Conservation (phyloP, 2,329 filamentous ascomycete genomes). For the Lasiodiplodia sp. region DNA sequence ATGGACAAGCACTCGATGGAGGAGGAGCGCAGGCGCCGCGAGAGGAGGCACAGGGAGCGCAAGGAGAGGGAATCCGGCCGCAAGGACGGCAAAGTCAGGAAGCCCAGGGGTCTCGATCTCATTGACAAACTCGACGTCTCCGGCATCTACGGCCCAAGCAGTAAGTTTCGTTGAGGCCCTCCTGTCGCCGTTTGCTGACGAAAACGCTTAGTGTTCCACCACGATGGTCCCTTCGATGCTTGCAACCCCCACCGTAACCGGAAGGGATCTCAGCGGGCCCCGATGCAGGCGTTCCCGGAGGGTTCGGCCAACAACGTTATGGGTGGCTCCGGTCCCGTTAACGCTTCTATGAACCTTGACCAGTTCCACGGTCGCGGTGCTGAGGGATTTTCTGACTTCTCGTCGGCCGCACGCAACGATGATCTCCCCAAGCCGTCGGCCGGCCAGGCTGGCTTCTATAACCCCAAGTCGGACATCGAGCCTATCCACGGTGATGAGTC, state of each 20-base stretch:
- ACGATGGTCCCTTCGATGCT: slow-evolving; percentile 96
- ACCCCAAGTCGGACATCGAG: slow-evolving; percentile 59
- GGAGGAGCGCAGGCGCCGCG: slow-evolving; percentile 62
- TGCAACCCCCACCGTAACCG: slow-evolving; percentile 94
- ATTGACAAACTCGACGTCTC: slow-evolving; percentile 98
- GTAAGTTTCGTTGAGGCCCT: slow-evolving; percentile 61
- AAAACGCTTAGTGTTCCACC: slow-evolving; percentile 80
- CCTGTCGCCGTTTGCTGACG: slow-evolving; percentile 28
- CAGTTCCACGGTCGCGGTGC: slow-evolving; percentile 84
- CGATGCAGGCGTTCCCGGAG: slow-evolving; percentile 95
- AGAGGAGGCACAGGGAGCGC: slow-evolving; percentile 52
- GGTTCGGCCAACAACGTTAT: slow-evolving; percentile 92
- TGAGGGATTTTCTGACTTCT: slow-evolving; percentile 88
- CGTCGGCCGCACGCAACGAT: slow-evolving; percentile 41
- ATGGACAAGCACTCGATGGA: slow-evolving; percentile 67
- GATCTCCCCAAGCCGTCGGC: slow-evolving; percentile 35
- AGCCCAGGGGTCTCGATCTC: slow-evolving; percentile 72
- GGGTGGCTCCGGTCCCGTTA: slow-evolving; percentile 85
- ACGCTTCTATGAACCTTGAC: slow-evolving; percentile 81
- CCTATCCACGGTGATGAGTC: slow-evolving; percentile 85
- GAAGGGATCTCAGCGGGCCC: slow-evolving; percentile 80
- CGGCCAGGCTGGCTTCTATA: slow-evolving; percentile 49
- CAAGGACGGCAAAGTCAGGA: slow-evolving; percentile 52
- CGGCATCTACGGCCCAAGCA: slow-evolving; percentile 90
- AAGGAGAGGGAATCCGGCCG: slow-evolving; percentile 63